A percentile compares a stretch with the other conserved stretches of the same genome.
These are phyloP conservation scores for Aspergillus sp. DNA, from an alignment of 2,329 filamentous ascomycete genomes.

Conservation along the genomic window DNA sequence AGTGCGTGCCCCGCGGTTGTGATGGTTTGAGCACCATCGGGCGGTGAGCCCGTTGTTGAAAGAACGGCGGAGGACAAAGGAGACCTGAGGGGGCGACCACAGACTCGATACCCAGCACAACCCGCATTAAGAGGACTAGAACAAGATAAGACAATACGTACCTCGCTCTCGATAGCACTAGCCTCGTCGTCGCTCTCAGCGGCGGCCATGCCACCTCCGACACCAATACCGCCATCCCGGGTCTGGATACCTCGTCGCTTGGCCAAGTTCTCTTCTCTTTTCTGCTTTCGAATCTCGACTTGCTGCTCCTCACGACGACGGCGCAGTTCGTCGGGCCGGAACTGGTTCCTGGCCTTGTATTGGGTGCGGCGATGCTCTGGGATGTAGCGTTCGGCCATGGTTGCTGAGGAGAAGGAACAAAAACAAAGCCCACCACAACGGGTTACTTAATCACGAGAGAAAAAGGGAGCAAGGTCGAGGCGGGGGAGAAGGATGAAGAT, in stretches of 20 bases:
- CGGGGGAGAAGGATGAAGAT: conserved; percentile 18
- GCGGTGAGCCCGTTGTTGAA: conserved; percentile 41
- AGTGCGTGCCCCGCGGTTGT: conserved; percentile 11
- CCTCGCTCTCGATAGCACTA: conserved; percentile 92
- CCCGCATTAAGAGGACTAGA: conserved; percentile 14
- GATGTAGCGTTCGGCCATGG: conserved; percentile 98
- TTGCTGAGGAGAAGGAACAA: conserved; percentile 43
- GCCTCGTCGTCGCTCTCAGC: conserved; percentile 98
- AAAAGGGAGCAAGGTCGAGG: conserved; percentile 25
- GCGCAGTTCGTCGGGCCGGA: conserved; percentile 98
- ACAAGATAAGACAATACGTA: conserved; percentile 55
- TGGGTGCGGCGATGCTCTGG: conserved; percentile 98
- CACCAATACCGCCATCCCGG: conserved; percentile 66
- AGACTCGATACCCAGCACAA: conserved; percentile 1
- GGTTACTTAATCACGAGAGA: conserved; percentile 19
- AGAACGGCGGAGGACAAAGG: conserved; percentile 32
- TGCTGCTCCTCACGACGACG: conserved; percentile 98
- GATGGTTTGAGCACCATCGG: conserved; percentile 27
- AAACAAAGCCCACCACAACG: conserved; percentile 36
- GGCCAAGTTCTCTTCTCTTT: conserved; percentile 98
- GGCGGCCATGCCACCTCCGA: conserved; percentile 70
- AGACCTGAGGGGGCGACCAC: conserved; percentile 2
- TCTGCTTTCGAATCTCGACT: conserved; percentile 97
- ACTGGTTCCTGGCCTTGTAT: conserved; percentile 99
- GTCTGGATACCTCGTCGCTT: conserved; percentile 94